These are phyloP conservation scores for Talaromyces sp. DNA, from an alignment of 2,329 filamentous ascomycete genomes.

Conservation along the genomic window DNA sequence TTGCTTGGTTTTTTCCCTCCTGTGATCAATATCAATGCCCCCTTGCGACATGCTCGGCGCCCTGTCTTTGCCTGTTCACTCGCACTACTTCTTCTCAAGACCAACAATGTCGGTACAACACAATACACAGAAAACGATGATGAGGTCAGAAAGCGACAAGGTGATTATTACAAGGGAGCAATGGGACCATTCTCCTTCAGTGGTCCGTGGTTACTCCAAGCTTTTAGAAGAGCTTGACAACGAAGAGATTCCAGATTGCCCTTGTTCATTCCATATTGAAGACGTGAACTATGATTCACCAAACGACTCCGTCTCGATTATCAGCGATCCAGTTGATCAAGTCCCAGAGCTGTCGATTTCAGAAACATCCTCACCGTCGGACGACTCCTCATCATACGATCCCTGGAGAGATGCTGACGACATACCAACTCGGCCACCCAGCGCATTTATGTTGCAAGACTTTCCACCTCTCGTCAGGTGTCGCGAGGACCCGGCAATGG, in stretches of 20 bases:
- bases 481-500: conserved; percentile 5
- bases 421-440: conserved; percentile 5
- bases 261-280: conserved; percentile 4
- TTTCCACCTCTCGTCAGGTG: conserved; percentile 8
- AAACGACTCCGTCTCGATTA: background rate
- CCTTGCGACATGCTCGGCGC: background rate
- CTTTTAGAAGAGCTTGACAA: background rate
- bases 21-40: background rate
- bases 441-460: background rate
- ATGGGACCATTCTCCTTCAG: background rate
- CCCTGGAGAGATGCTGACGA: conserved; percentile 7
- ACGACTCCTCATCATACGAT: background rate
- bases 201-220: background rate
- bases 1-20: background rate
- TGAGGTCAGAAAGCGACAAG: background rate
- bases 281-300: background rate
- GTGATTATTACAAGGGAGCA: background rate
- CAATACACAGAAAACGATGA: background rate
- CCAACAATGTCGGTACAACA: background rate
- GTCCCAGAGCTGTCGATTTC: conserved; percentile 1
- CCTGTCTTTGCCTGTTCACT: background rate
- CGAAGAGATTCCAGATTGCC: background rate
- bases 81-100: background rate
- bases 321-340: background rate
- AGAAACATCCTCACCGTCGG: background rate